A percentile compares a stretch with the other conserved stretches of the same genome.
These are phyloP conservation scores for Jatropha podagrica DNA, from an alignment of 441 rosid genomes.

Conservation along the genomic window DNA sequence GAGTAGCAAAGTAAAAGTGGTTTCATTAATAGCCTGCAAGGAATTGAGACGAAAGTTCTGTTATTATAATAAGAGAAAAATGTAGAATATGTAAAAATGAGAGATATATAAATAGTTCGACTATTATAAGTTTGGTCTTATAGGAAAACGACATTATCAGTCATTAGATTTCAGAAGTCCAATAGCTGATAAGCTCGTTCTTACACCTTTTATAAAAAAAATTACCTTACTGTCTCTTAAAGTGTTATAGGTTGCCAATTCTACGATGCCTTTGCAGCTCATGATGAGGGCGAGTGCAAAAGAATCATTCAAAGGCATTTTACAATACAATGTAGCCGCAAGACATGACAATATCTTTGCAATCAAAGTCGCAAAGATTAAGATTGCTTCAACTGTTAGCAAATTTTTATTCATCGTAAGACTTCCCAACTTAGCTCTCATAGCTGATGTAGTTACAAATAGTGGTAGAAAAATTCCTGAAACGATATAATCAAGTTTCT, in stretches of 20 bases:
- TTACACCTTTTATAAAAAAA: too few species aligned
- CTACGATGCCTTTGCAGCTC: slow-evolving; percentile 36
- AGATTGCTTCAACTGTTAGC: background rate
- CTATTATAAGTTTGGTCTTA: too few species aligned
- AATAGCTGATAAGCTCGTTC: too few species aligned
- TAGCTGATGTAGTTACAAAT: slow-evolving; percentile 4
- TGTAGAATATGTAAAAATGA: too few species aligned
- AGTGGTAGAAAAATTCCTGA: slow-evolving; percentile 34
- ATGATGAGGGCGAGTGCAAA: slow-evolving; percentile 36
- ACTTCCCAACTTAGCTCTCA: slow-evolving; percentile 22
- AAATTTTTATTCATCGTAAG: slow-evolving; percentile 5
- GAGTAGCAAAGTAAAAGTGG: background rate
- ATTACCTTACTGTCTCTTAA: slow-evolving; percentile 1
- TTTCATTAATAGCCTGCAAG: slow-evolving; percentile 20
- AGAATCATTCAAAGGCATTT: slow-evolving; percentile 33
- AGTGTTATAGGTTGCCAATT: background rate
- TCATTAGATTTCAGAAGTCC: too few species aligned
- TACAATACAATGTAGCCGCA: slow-evolving; percentile 30
- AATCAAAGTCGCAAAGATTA: slow-evolving; percentile 2
- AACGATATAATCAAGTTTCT: slow-evolving; percentile 32
- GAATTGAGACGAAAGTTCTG: background rate
- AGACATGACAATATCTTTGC: slow-evolving; percentile 22
- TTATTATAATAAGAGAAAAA: too few species aligned
- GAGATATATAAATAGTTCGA: too few species aligned
- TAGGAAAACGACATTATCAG: too few species aligned